Evolutionary conservation across 2,329 filamentous ascomycete species (phyloP).

Genomic region (Rhynchosporium secalis): DNA sequence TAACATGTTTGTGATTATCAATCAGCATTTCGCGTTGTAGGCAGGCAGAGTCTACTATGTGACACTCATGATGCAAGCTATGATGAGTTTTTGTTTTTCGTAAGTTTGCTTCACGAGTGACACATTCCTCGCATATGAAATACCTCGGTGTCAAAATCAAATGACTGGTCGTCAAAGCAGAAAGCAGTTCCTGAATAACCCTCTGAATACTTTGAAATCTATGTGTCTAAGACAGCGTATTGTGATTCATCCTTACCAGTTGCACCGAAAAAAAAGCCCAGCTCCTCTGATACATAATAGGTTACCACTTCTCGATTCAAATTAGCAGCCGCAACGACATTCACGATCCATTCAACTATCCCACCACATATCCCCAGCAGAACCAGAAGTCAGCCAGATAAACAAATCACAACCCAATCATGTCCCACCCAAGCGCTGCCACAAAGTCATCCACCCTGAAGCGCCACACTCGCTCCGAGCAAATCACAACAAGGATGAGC

Average conservation of each 20-base stretch:
- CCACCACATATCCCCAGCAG: not conserved
- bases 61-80: too few species aligned
- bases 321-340: not conserved
- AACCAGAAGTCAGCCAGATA: not conserved
- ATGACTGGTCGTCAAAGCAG: too few species aligned
- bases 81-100: too few species aligned
- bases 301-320: not conserved
- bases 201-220: too few species aligned
- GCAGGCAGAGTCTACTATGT: too few species aligned
- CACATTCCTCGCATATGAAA: not conserved
- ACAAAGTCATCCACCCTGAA: not conserved
- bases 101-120: not conserved
- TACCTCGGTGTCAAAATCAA: too few species aligned
- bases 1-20: too few species aligned
- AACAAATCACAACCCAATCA: too few species aligned
- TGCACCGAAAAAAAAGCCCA: not conserved
- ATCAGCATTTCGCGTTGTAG: too few species aligned
- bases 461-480: not conserved
- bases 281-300: not conserved
- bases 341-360: too few species aligned
- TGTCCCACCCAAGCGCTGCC: not conserved
- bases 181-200: not conserved
- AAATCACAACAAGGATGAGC: not conserved
- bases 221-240: not conserved
- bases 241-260: not conserved